Percentiles rank a stretch among this genome's conserved stretches.
phyloP scores from a whole-genome alignment of 2,329 filamentous ascomycete species.

The Annulohypoxylon truncatum region DNA sequence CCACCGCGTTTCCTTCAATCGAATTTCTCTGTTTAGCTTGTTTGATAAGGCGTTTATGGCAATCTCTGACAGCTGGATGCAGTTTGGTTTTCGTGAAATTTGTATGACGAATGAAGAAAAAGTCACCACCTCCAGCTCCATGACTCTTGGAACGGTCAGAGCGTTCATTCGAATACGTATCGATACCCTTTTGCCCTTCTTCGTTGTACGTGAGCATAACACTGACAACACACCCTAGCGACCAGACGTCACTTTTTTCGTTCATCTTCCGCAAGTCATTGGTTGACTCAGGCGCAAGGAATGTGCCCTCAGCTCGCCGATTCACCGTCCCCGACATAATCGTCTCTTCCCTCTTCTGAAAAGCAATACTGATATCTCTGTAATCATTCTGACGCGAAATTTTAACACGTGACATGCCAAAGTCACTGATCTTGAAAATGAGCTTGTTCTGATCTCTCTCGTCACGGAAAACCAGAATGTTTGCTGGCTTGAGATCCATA shows the following conservation, averaged over 20 bases:
- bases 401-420: slow-evolving; percentile 55
- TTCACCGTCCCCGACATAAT: slow-evolving; percentile 46
- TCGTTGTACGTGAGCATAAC: slow-evolving; percentile 54
- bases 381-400: slow-evolving; percentile 41
- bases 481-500: slow-evolving; percentile 55
- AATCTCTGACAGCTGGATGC: slow-evolving; percentile 13
- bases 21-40: slow-evolving; percentile 1
- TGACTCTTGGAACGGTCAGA: neutral
- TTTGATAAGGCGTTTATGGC: slow-evolving; percentile 9
- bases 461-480: slow-evolving; percentile 49
- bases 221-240: slow-evolving; percentile 55
- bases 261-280: slow-evolving; percentile 47
- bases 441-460: slow-evolving; percentile 31
- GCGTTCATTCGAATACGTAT: slow-evolving; percentile 9
- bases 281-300: slow-evolving; percentile 52
- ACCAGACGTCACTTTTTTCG: slow-evolving; percentile 55
- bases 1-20: neutral
- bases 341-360: slow-evolving; percentile 39
- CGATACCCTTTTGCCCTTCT: slow-evolving; percentile 47
- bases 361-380: slow-evolving; percentile 48
- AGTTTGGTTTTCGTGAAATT: neutral
- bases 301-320: slow-evolving; percentile 51
- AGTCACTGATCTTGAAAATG: slow-evolving; percentile 57
- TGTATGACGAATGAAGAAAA: slow-evolving; percentile 8
- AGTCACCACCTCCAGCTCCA: neutral